Evolutionary conservation across 345 rosid genomes (phyloP), one percentile per base, ranked within the genome.

Genomic region (Microthlaspi erraticum): DNA sequence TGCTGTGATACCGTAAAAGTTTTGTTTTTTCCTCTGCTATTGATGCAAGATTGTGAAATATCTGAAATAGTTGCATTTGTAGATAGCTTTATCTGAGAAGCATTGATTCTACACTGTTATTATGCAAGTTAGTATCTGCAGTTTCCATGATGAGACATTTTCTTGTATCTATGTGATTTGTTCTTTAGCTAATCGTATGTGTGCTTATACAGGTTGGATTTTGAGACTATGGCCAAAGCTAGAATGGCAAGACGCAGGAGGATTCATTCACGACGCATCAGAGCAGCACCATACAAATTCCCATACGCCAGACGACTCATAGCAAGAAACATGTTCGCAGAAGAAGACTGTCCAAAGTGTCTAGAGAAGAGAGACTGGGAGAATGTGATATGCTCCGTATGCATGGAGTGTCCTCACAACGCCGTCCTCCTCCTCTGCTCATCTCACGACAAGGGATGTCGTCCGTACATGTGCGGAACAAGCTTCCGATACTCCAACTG

Each of bases 371-470:
- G 81, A 71, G 99, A 88, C 61, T 94, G 95, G 96, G 95, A 84
- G 71, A 90, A 83, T 60, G 93, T 84, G 9, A 86, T 85, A 23
- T 94, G 99, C 66, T 88, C 99, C 10, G 97, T 94, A 58, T 94
- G 99, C 81, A 91, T 94, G 93, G 99, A 94, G 80, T 87, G 81
- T 68, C 99, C 99, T 0, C 99, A 94, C 80, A 91, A 91, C 37
- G 97, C 96, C 52, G 99, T 94, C 77, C 97, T 94, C 76, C 90
- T 94, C 41, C 95, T 94, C 41, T 94, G 99, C 74, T 91, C 99
- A 56, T 94, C 99, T 50, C 86, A 94, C 67, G 96, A 94, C 76
- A 94, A 91, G 73, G 99, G 99, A 36, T 94, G 99, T 56, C 96
- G 92, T 32, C 96, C 99, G 57, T 94, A 86, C 75, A 94, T 94